phyloP scores from a whole-genome alignment of 2,329 filamentous ascomycete species.

The Botrytis sinoallii region DNA sequence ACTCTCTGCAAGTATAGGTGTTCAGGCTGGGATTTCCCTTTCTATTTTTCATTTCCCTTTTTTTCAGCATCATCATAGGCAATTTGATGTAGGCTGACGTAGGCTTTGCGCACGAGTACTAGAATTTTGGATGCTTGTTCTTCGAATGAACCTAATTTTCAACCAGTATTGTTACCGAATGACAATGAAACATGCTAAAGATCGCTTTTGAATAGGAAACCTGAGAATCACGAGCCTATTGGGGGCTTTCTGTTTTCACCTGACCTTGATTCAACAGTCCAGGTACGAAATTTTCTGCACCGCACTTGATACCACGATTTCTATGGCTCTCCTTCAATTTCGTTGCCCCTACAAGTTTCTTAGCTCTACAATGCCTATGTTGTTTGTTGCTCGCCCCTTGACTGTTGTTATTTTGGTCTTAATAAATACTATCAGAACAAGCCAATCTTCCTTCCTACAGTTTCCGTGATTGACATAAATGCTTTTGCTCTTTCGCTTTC shows the following conservation, averaged over 20 bases:
- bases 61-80: conserved; percentile 21
- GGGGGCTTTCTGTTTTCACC: neutral
- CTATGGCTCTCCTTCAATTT: neutral
- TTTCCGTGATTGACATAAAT: conserved; percentile 68
- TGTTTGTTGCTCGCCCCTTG: neutral
- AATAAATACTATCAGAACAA: conserved; percentile 24
- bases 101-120: conserved; percentile 24
- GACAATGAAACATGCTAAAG: conserved; percentile 23
- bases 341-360: neutral
- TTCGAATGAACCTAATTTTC: conserved; percentile 27
- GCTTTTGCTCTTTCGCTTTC: conserved; percentile 66
- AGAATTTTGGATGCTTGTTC: conserved; percentile 24
- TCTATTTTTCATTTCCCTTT: conserved; percentile 17
- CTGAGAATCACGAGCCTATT: conserved; percentile 5
- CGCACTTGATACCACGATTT: neutral
- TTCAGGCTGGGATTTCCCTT: conserved; percentile 35
- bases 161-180: conserved; percentile 10
- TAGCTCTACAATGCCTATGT: neutral
- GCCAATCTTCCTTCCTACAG: conserved; percentile 40
- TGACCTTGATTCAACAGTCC: conserved; percentile 10
- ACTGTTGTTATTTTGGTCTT: neutral
- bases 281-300: conserved; percentile 12
- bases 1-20: conserved; percentile 38
- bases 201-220: conserved; percentile 21
- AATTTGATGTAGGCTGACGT: conserved; percentile 45